Base-by-base conservation (phyloP, 2,329 filamentous ascomycete species). In the Arthrobotrys sinensis region DNA sequence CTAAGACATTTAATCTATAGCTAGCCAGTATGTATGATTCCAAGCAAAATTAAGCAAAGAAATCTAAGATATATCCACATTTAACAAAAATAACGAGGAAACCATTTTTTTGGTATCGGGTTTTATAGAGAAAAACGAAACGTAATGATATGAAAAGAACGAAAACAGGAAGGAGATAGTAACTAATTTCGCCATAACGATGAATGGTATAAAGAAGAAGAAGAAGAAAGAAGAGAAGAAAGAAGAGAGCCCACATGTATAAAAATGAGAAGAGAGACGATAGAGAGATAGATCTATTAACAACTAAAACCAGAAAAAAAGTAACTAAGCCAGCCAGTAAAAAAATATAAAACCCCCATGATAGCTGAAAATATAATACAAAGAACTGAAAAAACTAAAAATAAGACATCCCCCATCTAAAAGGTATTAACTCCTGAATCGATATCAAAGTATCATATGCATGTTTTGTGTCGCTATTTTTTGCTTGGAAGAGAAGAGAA, bases 181-280 rank as follows among this genome's bases (percentile, higher is more conserved):
- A 70, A 21, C 14, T 8, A 14, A 14, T 14, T 73, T 75, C 70
- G 70, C 70, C 70, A 34, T 43, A 53, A 60, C 40, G 65, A 75
- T 75, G 62, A 50, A 53, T 50, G 40, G 45, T 75, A 75, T 75
- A 62, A 45, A 12, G 16, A 36, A 19, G n/a, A 40, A 52, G 14
- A 19, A 24, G 21, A 50, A 32, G 19, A 48, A 16, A 5, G 14
- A 45, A 48, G 12, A 16, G 7, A 21, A 24, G 12, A 60, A 40
- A 60, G 10, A 19, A 60, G 19, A 40, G 8, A 52, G 16, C 19
- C 53, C 11, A 21, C 11, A 62, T 43, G 19, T 10, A 24, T 11
- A 28, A 5, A 38, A 16, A 55, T 12, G n/a, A 57, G 16, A 19
- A 40, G 34, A 40, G 32, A 38, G n/a, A 45, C 14, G 40, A 38